Evolutionary conservation across 805 yeast genomes (phyloP).

Genomic region (Scheffersomyces amazonensis): DNA sequence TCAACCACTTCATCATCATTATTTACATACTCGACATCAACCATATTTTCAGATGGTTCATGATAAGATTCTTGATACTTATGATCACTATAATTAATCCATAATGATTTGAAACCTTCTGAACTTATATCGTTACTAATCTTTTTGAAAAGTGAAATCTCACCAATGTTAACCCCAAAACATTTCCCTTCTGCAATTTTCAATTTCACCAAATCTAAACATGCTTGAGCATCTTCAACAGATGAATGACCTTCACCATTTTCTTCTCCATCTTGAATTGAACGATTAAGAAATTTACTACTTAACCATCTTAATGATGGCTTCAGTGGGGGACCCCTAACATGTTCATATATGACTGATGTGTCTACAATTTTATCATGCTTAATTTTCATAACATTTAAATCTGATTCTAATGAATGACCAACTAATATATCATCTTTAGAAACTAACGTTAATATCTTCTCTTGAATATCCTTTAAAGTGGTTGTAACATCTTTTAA

Average conservation of each 20-base stretch:
- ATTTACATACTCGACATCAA: conserved; percentile 37
- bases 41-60: conserved; percentile 13
- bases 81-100: conserved; percentile 22
- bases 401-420: conserved; percentile 85
- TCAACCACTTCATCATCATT: conserved; percentile 62
- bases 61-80: conserved; percentile 13
- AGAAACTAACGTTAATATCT: conserved; percentile 47
- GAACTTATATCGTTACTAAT: conserved; percentile 7
- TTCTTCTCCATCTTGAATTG: conserved; percentile 63
- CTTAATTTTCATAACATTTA: conserved; percentile 63
- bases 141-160: conserved; percentile 21
- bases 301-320: conserved; percentile 78
- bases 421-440: conserved; percentile 72
- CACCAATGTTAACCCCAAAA: conserved; percentile 49
- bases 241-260: conserved; percentile 74
- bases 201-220: conserved; percentile 70
- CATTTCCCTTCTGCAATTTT: conserved; percentile 65
- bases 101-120: conserved; percentile 11
- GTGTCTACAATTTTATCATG: conserved; percentile 84
- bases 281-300: conserved; percentile 47
- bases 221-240: conserved; percentile 77
- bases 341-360: conserved; percentile 69
- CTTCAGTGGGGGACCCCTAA: conserved; percentile 77
- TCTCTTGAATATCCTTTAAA: conserved; percentile 62
- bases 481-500: conserved; percentile 62